Percentiles rank a stretch among this genome's conserved stretches.
These are phyloP conservation scores for Pythium guiyangense DNA, from an alignment of 352 stramenopile genomes.

Conservation along the genomic window DNA sequence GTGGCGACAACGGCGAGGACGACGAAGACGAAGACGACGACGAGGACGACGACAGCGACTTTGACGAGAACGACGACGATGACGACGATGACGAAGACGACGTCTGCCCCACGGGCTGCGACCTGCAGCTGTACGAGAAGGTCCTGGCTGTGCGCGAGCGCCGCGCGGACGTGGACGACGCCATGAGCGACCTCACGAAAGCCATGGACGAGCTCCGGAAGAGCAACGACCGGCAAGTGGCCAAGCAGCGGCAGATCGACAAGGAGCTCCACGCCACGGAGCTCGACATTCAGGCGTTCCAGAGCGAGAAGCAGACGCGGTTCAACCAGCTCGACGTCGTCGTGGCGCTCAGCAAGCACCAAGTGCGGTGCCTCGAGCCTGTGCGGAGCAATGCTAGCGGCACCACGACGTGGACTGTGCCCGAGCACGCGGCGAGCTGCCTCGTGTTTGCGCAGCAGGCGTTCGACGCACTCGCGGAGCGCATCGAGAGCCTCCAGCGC, in stretches of 20 bases:
- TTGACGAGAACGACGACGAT: slow-evolving; percentile 87
- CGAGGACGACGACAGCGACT: slow-evolving; percentile 60
- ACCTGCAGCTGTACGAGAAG: slow-evolving; percentile 89
- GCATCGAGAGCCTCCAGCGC: slow-evolving; percentile 75
- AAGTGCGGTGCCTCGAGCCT: slow-evolving; percentile 61
- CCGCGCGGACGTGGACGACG: slow-evolving; percentile 89
- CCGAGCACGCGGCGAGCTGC: slow-evolving; percentile 40
- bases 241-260: slow-evolving; percentile 88
- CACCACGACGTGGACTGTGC: slow-evolving; percentile 31
- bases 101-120: slow-evolving; percentile 84
- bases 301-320: slow-evolving; percentile 92
- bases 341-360: slow-evolving; percentile 63
- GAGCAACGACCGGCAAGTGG: slow-evolving; percentile 73
- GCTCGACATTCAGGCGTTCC: slow-evolving; percentile 88
- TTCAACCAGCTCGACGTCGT: slow-evolving; percentile 89
- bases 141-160: slow-evolving; percentile 90
- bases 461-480: slow-evolving; percentile 56
- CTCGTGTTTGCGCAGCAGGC: slow-evolving; percentile 69
- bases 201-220: slow-evolving; percentile 88
- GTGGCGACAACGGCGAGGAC: slow-evolving; percentile 51
- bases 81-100: slow-evolving; percentile 92
- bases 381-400: not conserved
- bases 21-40: slow-evolving; percentile 75
- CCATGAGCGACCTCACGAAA: slow-evolving; percentile 79
- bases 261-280: slow-evolving; percentile 89